Evolutionary conservation across 2,329 filamentous ascomycete genomes (phyloP).

Genomic region (Ophiostoma pallidulum): DNA sequence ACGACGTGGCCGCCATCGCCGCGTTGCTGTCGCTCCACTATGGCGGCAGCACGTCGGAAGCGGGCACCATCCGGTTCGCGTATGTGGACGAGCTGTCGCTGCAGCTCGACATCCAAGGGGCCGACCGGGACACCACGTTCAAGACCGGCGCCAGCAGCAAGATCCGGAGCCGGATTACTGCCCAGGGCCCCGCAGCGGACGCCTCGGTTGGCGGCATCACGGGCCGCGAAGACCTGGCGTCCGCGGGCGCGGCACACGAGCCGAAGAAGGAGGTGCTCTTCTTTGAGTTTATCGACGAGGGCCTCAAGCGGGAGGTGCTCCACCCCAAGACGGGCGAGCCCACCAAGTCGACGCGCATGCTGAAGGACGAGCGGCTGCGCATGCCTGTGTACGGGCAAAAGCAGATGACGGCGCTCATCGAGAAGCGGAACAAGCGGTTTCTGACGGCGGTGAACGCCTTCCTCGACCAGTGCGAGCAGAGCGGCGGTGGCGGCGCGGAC

Average conservation of each 20-base stretch:
- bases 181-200: constrained; percentile 42
- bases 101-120: constrained; percentile 66
- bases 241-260: constrained; percentile 16
- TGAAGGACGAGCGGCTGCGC: constrained; percentile 71
- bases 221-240: constrained; percentile 34
- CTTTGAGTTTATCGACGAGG: constrained; percentile 89
- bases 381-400: constrained; percentile 91
- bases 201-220: constrained; percentile 48
- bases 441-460: constrained; percentile 66
- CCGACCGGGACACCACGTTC: constrained; percentile 55
- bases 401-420: constrained; percentile 81
- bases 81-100: constrained; percentile 81
- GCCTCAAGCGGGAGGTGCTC: constrained; percentile 71
- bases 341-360: constrained; percentile 54
- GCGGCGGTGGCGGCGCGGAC: constrained; percentile 48
- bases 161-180: constrained; percentile 27
- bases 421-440: constrained; percentile 82
- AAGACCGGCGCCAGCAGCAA: constrained; percentile 45
- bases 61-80: constrained; percentile 68
- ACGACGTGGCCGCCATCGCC: constrained; percentile 76
- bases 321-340: constrained; percentile 65
- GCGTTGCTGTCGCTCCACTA: constrained; percentile 27
- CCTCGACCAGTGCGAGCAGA: constrained; percentile 56
- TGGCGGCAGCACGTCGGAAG: constrained; percentile 43
- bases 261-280: constrained; percentile 61